phyloP scores from a whole-genome alignment of 2,329 filamentous ascomycete species.

The Colletotrichum lini region DNA sequence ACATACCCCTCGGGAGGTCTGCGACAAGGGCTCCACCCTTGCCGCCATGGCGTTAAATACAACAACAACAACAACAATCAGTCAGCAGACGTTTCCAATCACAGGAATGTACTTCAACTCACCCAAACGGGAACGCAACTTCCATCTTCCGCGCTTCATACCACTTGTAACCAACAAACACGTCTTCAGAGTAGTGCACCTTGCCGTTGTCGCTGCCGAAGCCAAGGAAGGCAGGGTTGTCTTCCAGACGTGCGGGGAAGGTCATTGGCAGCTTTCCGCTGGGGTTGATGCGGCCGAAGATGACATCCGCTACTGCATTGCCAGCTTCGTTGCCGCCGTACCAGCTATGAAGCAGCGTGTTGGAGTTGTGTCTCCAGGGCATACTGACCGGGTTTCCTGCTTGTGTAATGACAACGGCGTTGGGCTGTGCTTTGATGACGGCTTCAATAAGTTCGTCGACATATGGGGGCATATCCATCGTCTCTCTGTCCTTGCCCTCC shows the following conservation, averaged over 20 bases:
- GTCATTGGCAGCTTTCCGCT: conserved; percentile 82
- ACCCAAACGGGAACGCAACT: conserved; percentile 75
- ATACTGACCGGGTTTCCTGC: conserved; percentile 77
- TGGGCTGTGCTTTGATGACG: conserved; percentile 74
- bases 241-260: conserved; percentile 74
- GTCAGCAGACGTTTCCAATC: not conserved
- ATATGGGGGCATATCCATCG: conserved; percentile 78
- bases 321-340: conserved; percentile 83
- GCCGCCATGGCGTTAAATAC: too few relatives aligned
- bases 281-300: conserved; percentile 78
- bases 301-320: conserved; percentile 79
- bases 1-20: too few relatives aligned
- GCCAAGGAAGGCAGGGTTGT: conserved; percentile 80
- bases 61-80: too few relatives aligned
- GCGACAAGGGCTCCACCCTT: too few relatives aligned
- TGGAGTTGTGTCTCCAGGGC: conserved; percentile 70
- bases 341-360: conserved; percentile 77
- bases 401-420: conserved; percentile 77
- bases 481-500: conserved; percentile 79
- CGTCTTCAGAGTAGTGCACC: conserved; percentile 78
- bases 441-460: conserved; percentile 77
- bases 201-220: conserved; percentile 74
- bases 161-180: conserved; percentile 81
- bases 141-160: conserved; percentile 74
- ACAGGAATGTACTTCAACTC: not conserved